Base-by-base conservation (phyloP, 1,284 basidiomycete species). In the Cutaneotrichosporon cutaneum region DNA sequence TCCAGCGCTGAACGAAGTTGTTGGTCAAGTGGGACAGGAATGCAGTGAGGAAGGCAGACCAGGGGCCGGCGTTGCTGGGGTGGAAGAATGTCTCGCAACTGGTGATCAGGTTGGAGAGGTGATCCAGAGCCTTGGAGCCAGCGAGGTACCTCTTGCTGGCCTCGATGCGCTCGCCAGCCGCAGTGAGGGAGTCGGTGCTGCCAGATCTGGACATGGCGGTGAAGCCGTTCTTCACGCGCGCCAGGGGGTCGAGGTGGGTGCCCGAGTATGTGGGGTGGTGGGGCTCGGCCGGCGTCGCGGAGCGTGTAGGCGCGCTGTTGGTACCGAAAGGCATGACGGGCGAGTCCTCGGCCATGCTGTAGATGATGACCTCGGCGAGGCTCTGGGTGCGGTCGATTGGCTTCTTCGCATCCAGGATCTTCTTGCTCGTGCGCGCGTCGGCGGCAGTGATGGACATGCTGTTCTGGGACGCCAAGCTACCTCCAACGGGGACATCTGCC, bases 281-380 rank as follows among this genome's bases (percentile, higher is more conserved):
- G 5, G 51, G 55, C 6, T 60, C 59, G 1, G 75, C 74, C 52
- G 81, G 86, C 2, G 85, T 84, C 7, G 86, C 83, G 8, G 82
- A 72, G 8, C 81, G 81, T 10, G 81, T 81, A 3, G 66, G 63
- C 9, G 56, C 60, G 10, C 58, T 59, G 22, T 33, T 63, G 11
- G 66, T 55, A 82, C 84, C 42, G 45, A 70, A 63, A 0, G 63
- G 52, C 24, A 62, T 48, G 42, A 84, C 73, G 9, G 86, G 84
- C 0, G 92, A 87, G 73, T 99, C 96, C 48, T 89, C 84, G 5
- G 89, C 84, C 84, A 99, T 93, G 2, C 92, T 95, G 75, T 94
- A 96, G 26, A 97, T 86, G 62, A 99, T 85, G 47, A 97, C 82
- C 70, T 89, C 90, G 0, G 95, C 92, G 55, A 99, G 83, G 13